These are phyloP conservation scores for Candida tropicalis DNA, from an alignment of 1,139 yeast genomes.

Conservation along the genomic window DNA sequence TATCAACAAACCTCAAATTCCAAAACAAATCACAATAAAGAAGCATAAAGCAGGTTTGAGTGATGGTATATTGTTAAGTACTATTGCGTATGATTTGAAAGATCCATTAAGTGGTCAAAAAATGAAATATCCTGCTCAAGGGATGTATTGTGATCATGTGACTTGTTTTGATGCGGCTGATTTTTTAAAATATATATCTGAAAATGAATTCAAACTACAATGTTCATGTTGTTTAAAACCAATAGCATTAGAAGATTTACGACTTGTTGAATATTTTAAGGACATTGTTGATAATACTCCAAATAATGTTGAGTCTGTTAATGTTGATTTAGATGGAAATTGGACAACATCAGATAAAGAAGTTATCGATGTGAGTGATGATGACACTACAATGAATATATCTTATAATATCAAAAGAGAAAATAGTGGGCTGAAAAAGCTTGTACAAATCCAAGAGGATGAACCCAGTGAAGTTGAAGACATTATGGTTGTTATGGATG, in stretches of 20 bases:
- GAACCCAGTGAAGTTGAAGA: no score
- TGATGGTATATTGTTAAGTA: conserved; percentile 52
- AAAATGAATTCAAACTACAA: conserved; percentile 36
- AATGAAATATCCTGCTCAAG: conserved; percentile 61
- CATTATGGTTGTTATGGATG: no score
- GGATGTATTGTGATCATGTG: conserved; percentile 63
- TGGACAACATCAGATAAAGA: conserved; percentile 40
- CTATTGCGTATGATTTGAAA: conserved; percentile 47
- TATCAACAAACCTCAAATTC: conserved; percentile 45
- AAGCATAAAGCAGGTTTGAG: conserved; percentile 45
- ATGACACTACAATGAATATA: not conserved
- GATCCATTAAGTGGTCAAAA: conserved; percentile 69
- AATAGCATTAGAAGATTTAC: conserved; percentile 52
- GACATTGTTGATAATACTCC: conserved; percentile 50
- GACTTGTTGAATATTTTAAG: conserved; percentile 60
- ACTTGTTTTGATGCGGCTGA: conserved; percentile 72
- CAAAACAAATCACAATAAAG: conserved; percentile 43
- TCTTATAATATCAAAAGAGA: not conserved
- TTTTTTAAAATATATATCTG: conserved; percentile 60
- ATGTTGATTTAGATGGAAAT: conserved; percentile 57
- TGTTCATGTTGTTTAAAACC: conserved; percentile 64
- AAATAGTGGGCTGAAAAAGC: not conserved
- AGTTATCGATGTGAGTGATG: not conserved
- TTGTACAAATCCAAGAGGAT: conserved; percentile 13
- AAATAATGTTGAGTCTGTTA: conserved; percentile 52